A percentile compares a stretch with the other conserved stretches of the same genome.
phyloP scores from a whole-genome alignment of 805 yeast species.

The Wickerhamiella spandovensis region DNA sequence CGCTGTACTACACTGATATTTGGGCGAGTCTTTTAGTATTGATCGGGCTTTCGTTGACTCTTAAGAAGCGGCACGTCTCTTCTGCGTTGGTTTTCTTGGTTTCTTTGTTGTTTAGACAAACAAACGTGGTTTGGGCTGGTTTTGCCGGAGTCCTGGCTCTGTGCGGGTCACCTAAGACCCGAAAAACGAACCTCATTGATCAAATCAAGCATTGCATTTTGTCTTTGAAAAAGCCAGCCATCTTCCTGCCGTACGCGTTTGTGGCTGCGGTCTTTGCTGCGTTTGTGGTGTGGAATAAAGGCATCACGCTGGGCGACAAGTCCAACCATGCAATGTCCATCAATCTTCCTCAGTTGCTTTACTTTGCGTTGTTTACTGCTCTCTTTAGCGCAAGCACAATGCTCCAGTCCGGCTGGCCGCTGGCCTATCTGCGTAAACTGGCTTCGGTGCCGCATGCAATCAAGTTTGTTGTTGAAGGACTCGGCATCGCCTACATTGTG shows the following conservation, averaged over 20 bases:
- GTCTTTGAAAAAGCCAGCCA: background rate
- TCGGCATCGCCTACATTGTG: conserved; percentile 10
- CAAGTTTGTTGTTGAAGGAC: conserved; percentile 7
- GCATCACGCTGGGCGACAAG: conserved; percentile 86
- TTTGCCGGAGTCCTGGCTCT: conserved; percentile 29
- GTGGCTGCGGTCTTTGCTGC: conserved; percentile 36
- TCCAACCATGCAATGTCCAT: conserved; percentile 61
- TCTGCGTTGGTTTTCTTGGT: conserved; percentile 45
- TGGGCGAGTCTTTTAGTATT: conserved; percentile 73
- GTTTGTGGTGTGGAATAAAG: conserved; percentile 58
- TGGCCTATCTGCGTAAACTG: conserved; percentile 3
- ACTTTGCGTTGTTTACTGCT: conserved; percentile 52
- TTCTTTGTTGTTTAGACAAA: conserved; percentile 74
- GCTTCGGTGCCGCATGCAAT: background rate
- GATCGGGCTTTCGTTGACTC: conserved; percentile 27
- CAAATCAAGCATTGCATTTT: conserved; percentile 14
- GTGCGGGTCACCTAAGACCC: background rate
- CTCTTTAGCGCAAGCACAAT: conserved; percentile 59
- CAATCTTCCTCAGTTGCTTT: conserved; percentile 72
- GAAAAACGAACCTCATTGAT: background rate
- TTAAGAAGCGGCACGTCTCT: conserved; percentile 18
- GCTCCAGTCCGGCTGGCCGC: conserved; percentile 6
- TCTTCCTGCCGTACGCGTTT: conserved; percentile 11
- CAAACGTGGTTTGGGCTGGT: conserved; percentile 78
- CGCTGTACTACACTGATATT: conserved; percentile 80